Evolutionary conservation across 805 yeast genomes (phyloP), one percentile per base, ranked within the genome.

Genomic region (Yarrowia sp.): DNA sequence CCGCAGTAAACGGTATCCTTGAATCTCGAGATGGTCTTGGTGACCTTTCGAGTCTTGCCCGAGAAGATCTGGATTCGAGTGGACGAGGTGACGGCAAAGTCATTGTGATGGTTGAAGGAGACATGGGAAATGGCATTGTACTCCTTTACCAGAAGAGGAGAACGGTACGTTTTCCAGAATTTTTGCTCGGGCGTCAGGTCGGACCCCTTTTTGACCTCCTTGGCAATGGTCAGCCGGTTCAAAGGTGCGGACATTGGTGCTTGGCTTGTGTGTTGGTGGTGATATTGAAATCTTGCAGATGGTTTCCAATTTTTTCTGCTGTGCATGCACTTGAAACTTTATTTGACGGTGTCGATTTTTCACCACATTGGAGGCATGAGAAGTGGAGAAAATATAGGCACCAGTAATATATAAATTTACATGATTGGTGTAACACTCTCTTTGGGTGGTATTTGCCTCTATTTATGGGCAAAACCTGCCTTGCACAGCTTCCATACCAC

Each of bases 1-100:
- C 97, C 98, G 36, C 91, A 84, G 73, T 90, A 91, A 0, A 92
- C 99, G 0, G 92, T 86, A 71, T 93, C 98, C 73, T 90, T 92
- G 77, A 95, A 95, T 68, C 98, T 77, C 6, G 87, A 80, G 69
- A 92, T 89, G 0, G 97, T 92, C 77, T 90, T 90, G 43, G 85
- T 80, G 3, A 92, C 97, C 73, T 91, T 96, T 71, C 98, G 83
- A 0, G 98, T 95, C 75, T 90, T 90, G n/a, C 97, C 87, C 0
- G 96, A 89, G 72, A 93, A 90, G 8, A 95, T 85, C 75, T 95
- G 98, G 65, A 95, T 89, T 73, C 98, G 82, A 0, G 98, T 88
- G 17, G 96, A 87, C 35, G 96, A 86, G 0, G 98, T 89, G 39
- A 95, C 90, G 28, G 98, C 98, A 78, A 93, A 89, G 77, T 95